Evolutionary conservation across 129 eudicot genomes (phyloP).

Genomic region (Lactuca sativa): DNA sequence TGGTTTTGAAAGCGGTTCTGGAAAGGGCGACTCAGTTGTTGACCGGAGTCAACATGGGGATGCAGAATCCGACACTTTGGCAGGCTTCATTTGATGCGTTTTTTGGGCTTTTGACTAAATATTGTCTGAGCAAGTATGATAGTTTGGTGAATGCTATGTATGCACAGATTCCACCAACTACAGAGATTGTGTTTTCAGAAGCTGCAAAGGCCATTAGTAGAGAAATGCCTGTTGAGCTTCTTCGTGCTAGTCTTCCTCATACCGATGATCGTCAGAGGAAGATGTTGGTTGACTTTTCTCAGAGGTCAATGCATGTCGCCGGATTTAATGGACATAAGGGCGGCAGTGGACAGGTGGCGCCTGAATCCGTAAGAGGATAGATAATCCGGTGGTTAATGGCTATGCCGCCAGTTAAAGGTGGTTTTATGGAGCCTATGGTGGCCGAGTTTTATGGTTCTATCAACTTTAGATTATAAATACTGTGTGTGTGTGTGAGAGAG

Average conservation of each 20-base stretch:
- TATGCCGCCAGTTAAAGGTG: conserved; percentile 29
- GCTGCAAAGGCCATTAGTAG: conserved; percentile 66
- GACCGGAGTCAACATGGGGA: conserved; percentile 28
- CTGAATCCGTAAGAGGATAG: conserved; percentile 76
- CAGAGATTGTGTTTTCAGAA: conserved; percentile 55
- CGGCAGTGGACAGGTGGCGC: conserved; percentile 63
- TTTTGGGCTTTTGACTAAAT: conserved; percentile 77
- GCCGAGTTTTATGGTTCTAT: conserved; percentile 20
- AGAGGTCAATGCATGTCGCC: conserved; percentile 76
- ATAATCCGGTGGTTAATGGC: background rate
- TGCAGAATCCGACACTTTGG: conserved; percentile 81
- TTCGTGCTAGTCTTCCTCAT: conserved; percentile 93
- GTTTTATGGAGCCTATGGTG: conserved; percentile 34
- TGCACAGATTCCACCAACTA: conserved; percentile 42
- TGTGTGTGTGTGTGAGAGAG: conserved; percentile 9
- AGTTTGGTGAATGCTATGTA: conserved; percentile 67
- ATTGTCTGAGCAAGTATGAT: conserved; percentile 80
- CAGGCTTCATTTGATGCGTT: conserved; percentile 93
- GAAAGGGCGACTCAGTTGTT: conserved; percentile 68
- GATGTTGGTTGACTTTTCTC: conserved; percentile 70
- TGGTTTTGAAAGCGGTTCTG: conserved; percentile 63
- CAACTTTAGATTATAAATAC: conserved; percentile 6
- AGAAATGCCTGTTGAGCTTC: conserved; percentile 96
- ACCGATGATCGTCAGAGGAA: conserved; percentile 78
- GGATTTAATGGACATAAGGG: conserved; percentile 63